Evolutionary conservation across 208 protist genomes (phyloP), one percentile per base, ranked within the genome.

Genomic region (Acanthamoeba quina): DNA sequence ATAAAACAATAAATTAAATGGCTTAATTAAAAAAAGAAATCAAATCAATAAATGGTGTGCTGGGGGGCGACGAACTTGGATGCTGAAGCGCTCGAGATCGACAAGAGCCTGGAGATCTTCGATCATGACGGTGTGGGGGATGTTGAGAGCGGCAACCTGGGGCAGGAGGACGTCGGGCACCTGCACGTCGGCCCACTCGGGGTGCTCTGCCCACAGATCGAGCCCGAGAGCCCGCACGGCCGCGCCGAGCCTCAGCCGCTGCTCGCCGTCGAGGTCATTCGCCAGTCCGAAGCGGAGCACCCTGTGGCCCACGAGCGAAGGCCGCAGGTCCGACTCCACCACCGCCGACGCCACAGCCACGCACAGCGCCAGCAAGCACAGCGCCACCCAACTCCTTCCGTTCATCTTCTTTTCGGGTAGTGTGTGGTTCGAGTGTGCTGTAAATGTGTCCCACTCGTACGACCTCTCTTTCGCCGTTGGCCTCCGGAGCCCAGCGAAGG

Each of bases 151-250:
- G 29, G 58, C 74, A 24, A 83, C 44, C 19, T 83, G 74, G 21
- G 34, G 13, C 24, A 31, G 15, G 13, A 83, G 37, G 10, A 26
- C 47, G 26, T 19, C 74, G 44, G 37, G 37, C 74, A 83, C 74
- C 13, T 34, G 74, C 17, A 83, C 47, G 74, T 83, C 74, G 34
- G 44, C 74, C 74, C 74, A 83, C 47, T 83, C 74, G 5, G 74
- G 74, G 26, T 83, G 74, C 74, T 83, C 41, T 0, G 74, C 74
- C 74, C 74, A 83, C 26, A 83, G 17, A n/a, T 83, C 74, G 24
- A 83, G 74, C 44, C 44, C 74, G 74, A 83, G 74, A 10, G 9
- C 19, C 19, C 47, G 74, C 13, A 83, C 74, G 47, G 74, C 74
- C 9, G 74, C 47, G 44, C 44, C 24, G 15, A 83, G 74, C 44